These are phyloP conservation scores for Thielaviopsis musarum DNA, from an alignment of 2,329 filamentous ascomycete genomes.

Conservation along the genomic window DNA sequence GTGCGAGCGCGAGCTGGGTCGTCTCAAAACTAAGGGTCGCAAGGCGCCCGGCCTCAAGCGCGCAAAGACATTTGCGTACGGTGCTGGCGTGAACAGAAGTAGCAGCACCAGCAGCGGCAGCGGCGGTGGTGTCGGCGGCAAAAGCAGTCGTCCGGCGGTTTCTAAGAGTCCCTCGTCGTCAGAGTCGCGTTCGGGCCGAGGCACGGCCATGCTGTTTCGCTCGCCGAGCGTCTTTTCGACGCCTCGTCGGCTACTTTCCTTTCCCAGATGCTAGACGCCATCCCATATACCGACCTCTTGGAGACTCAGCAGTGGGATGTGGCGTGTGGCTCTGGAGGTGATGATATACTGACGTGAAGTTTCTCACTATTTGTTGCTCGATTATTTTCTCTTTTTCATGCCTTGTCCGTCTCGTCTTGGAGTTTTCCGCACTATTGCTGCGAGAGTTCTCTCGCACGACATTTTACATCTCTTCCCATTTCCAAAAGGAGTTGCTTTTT, in stretches of 20 bases:
- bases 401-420: too few relatives aligned
- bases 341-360: not conserved
- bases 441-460: not conserved
- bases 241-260: constrained; percentile 4
- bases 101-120: not conserved
- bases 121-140: not conserved
- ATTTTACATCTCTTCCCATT: not conserved
- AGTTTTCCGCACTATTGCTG: too few relatives aligned
- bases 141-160: not conserved
- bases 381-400: not conserved
- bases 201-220: constrained; percentile 5
- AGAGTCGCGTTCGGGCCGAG: not conserved
- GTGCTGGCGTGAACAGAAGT: constrained; percentile 19
- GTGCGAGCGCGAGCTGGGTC: constrained; percentile 87
- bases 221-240: constrained; percentile 7
- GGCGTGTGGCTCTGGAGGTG: too few relatives aligned
- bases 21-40: constrained; percentile 57
- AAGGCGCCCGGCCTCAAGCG: constrained; percentile 54
- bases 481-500: not conserved
- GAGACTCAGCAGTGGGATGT: not conserved
- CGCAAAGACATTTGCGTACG: constrained; percentile 91
- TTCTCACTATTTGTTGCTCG: not conserved
- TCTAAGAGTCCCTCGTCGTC: constrained; percentile 3
- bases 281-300: not conserved
- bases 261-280: not conserved